These are phyloP conservation scores for Silene uniflora DNA, from an alignment of 148 eudicot genomes.

Conservation along the genomic window DNA sequence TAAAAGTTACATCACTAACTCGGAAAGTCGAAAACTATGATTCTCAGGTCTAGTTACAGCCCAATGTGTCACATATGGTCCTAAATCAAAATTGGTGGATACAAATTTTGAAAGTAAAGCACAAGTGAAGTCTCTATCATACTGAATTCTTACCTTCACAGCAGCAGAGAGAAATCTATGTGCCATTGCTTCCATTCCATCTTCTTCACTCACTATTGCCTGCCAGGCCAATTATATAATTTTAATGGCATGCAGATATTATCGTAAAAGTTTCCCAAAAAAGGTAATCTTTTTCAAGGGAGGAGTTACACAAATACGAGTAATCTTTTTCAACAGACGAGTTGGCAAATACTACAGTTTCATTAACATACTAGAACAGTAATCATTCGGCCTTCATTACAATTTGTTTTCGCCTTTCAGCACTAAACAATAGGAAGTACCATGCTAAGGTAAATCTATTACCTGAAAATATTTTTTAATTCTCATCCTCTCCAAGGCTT, in stretches of 20 bases:
- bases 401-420: neutral
- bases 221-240: constrained; percentile 32
- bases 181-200: constrained; percentile 93
- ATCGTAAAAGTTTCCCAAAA: neutral
- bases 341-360: neutral
- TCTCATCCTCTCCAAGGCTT: constrained; percentile 67
- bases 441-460: neutral
- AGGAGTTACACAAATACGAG: neutral
- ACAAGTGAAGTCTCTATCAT: neutral
- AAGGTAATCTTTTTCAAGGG: no score
- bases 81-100: neutral
- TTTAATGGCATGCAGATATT: neutral
- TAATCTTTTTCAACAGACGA: neutral
- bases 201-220: constrained; percentile 90
- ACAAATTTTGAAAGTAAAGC: neutral
- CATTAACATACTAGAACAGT: neutral
- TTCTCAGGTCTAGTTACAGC: neutral
- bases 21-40: neutral
- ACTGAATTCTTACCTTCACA: constrained; percentile 45
- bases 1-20: neutral
- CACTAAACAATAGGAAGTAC: neutral
- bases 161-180: constrained; percentile 94
- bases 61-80: no score
- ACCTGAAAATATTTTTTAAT: constrained; percentile 88
- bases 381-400: neutral